These are phyloP conservation scores for Heterobasidion irregulare DNA, from an alignment of 1,284 basidiomycete genomes.

Conservation along the genomic window DNA sequence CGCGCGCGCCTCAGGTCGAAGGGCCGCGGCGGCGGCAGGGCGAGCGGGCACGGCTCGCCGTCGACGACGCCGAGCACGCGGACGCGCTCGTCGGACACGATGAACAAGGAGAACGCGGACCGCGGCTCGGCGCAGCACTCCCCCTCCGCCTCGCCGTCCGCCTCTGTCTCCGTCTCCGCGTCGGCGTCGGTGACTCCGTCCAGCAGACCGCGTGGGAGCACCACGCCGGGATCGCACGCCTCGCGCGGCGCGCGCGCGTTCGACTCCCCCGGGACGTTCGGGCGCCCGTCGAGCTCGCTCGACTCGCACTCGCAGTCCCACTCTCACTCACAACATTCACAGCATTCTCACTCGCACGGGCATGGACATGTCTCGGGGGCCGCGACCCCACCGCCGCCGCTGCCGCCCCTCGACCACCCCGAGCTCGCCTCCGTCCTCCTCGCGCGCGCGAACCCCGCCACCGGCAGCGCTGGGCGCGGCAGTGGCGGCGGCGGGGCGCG, in stretches of 20 bases:
- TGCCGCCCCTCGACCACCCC: conserved; percentile 46
- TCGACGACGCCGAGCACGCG: not conserved
- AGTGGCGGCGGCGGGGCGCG: too few species aligned
- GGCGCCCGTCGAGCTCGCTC: conserved; percentile 22
- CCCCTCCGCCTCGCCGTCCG: conserved; percentile 7
- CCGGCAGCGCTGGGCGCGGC: too few species aligned
- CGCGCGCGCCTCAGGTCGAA: not conserved
- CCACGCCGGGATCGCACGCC: conserved; percentile 8
- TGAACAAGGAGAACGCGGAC: conserved; percentile 7
- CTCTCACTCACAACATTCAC: too few species aligned
- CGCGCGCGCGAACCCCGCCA: conserved; percentile 8
- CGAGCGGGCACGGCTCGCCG: not conserved
- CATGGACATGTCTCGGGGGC: not conserved
- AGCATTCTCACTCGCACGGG: conserved; percentile 4
- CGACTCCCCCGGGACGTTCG: conserved; percentile 32
- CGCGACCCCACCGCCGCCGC: conserved; percentile 29
- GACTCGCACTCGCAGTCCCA: not conserved
- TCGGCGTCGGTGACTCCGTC: conserved; percentile 12
- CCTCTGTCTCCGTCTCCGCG: conserved; percentile 15
- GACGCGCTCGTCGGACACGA: conserved; percentile 1
- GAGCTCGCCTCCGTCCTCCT: conserved; percentile 24
- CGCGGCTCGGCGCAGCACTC: not conserved
- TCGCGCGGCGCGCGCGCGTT: conserved; percentile 11
- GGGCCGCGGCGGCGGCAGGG: conserved; percentile 6
- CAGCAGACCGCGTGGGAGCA: conserved; percentile 15